phyloP scores from a whole-genome alignment of 2,329 filamentous ascomycete genomes.

The Monosporascus sp. region DNA sequence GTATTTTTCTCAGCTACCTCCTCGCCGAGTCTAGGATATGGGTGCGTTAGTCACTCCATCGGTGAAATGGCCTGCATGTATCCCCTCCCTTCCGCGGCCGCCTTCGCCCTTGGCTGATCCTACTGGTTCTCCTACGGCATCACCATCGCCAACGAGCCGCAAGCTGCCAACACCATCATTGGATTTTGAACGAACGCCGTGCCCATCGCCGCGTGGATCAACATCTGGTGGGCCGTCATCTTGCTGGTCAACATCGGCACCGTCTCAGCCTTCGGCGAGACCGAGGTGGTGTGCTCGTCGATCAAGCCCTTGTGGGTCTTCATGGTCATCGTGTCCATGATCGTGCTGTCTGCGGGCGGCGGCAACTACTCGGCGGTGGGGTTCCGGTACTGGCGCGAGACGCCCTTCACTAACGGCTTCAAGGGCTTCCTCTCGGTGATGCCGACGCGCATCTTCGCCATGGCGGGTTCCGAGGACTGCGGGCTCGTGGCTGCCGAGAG shows the following conservation, averaged over 20 bases:
- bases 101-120: slow-evolving; percentile 41
- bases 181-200: slow-evolving; percentile 39
- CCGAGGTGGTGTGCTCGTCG: slow-evolving; percentile 37
- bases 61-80: slow-evolving; percentile 43
- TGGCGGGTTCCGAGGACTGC: slow-evolving; percentile 40
- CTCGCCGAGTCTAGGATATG: slow-evolving; percentile 43
- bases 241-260: slow-evolving; percentile 35
- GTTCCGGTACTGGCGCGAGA: slow-evolving; percentile 40
- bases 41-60: slow-evolving; percentile 41
- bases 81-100: slow-evolving; percentile 37
- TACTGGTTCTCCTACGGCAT: slow-evolving; percentile 42
- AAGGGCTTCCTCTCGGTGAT: slow-evolving; percentile 52
- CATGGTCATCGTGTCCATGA: slow-evolving; percentile 40
- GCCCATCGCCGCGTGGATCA: slow-evolving; percentile 38
- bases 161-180: slow-evolving; percentile 37
- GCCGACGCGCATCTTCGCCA: slow-evolving; percentile 43
- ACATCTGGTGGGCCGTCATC: slow-evolving; percentile 37
- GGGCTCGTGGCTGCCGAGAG: slow-evolving; percentile 41
- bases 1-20: slow-evolving; percentile 39
- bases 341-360: slow-evolving; percentile 40
- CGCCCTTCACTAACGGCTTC: slow-evolving; percentile 39
- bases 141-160: slow-evolving; percentile 39
- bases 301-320: slow-evolving; percentile 46
- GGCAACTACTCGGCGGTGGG: slow-evolving; percentile 34
- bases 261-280: slow-evolving; percentile 40